These are phyloP conservation scores for Crotalaria pallida DNA, from an alignment of 306 rosid species.

Conservation along the genomic window DNA sequence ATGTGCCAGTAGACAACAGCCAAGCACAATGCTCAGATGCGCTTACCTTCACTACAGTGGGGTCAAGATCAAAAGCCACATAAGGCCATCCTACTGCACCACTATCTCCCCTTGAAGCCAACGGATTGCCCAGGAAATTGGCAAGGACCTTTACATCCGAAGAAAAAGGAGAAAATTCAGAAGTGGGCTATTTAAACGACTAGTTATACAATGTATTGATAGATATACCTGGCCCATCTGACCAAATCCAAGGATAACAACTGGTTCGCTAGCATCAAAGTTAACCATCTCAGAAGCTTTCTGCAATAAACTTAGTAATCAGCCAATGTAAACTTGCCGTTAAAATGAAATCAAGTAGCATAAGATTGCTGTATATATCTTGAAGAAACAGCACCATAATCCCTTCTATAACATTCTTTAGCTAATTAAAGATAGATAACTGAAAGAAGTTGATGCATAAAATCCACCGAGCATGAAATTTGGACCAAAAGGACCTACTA, in stretches of 20 bases:
- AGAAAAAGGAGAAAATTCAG: conserved; percentile 25
- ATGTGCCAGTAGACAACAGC: conserved; percentile 3
- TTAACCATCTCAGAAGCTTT: conserved; percentile 47
- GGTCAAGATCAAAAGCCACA: conserved; percentile 88
- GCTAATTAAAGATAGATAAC: background rate
- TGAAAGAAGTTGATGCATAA: conserved; percentile 6
- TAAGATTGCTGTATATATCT: background rate
- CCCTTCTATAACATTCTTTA: background rate
- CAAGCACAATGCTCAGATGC: background rate
- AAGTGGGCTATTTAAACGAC: conserved; percentile 10
- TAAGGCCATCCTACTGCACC: conserved; percentile 58
- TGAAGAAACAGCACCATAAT: background rate
- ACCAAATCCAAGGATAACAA: conserved; percentile 95
- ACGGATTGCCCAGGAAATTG: conserved; percentile 75
- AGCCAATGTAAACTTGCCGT: conserved; percentile 24
- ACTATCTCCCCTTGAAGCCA: conserved; percentile 70
- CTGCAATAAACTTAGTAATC: conserved; percentile 40
- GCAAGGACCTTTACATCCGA: conserved; percentile 72
- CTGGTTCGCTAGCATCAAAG: conserved; percentile 72
- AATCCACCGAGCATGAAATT: conserved; percentile 4
- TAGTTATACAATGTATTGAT: conserved; percentile 22
- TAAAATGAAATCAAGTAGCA: conserved; percentile 14
- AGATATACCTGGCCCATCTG: conserved; percentile 91
- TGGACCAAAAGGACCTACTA: background rate
- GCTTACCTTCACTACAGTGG: conserved; percentile 79